Conservation (phyloP, 768 basidiomycete genomes). For the Saitozyma podzolica region DNA sequence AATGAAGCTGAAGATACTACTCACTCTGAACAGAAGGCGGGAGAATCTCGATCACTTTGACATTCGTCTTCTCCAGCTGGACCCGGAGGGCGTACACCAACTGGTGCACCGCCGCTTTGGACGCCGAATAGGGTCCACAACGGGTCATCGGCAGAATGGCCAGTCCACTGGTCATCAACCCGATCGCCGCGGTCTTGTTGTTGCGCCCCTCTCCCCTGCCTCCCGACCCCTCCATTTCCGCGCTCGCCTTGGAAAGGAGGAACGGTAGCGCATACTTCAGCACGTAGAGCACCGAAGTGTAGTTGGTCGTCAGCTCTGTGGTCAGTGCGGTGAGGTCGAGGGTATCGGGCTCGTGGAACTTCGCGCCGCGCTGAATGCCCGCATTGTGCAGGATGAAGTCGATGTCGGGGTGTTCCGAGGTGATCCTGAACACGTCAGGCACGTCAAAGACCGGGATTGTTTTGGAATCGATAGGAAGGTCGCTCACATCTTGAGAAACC, state of each 20-base stretch:
- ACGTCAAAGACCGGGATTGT: not conserved
- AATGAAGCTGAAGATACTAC: not conserved
- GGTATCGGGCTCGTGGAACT: not conserved
- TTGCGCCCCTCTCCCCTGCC: not conserved
- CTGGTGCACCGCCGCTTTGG: not conserved
- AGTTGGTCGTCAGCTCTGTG: conserved; percentile 1
- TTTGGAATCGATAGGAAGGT: not conserved
- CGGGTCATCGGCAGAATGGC: not conserved
- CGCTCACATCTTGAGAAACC: not conserved
- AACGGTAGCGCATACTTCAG: conserved; percentile 2
- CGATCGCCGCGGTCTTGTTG: not conserved
- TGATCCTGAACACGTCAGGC: not conserved
- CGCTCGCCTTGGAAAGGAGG: conserved; percentile 1
- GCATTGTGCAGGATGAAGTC: conserved; percentile 1
- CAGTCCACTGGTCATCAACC: not conserved
- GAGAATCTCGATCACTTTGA: not conserved
- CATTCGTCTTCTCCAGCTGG: not conserved
- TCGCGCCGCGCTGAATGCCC: not conserved
- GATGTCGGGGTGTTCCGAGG: conserved; percentile 3
- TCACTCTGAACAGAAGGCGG: not conserved
- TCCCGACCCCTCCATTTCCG: not conserved
- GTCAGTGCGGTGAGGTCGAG: not conserved
- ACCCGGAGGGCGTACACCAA: not conserved
- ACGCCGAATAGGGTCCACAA: not conserved
- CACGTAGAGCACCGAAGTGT: conserved; percentile 2